phyloP scores from a whole-genome alignment of 305 asterid genomes.

The Rubia peregrina region DNA sequence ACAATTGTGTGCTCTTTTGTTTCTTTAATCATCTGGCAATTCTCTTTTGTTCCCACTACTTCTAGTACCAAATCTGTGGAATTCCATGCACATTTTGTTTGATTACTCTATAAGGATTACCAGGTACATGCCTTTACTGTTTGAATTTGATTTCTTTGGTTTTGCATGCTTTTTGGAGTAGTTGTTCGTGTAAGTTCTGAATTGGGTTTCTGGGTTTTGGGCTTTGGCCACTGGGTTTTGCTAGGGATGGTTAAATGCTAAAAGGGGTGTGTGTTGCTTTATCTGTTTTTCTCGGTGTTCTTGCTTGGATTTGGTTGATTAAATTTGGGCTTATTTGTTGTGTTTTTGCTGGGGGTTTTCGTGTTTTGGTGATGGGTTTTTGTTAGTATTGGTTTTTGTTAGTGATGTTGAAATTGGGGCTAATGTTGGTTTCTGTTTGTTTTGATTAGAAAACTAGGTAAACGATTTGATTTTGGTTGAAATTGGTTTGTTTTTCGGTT shows the following conservation, averaged over 20 bases:
- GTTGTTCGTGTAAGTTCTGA: not conserved
- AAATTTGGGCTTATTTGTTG: constrained; percentile 10
- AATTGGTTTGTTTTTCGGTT: too few species aligned
- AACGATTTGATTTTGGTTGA: too few species aligned
- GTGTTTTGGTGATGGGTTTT: not conserved
- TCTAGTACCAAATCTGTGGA: not conserved
- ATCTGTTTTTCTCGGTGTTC: not conserved
- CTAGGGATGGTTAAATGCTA: not conserved
- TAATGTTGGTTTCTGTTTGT: too few species aligned
- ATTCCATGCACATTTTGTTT: not conserved
- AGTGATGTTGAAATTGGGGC: too few species aligned
- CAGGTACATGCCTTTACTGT: not conserved
- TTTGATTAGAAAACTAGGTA: too few species aligned
- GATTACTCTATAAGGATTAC: not conserved
- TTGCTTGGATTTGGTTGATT: not conserved
- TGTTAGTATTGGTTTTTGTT: not conserved
- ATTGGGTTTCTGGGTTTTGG: not conserved
- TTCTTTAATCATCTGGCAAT: not conserved
- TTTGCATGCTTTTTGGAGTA: not conserved
- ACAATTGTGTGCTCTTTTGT: constrained; percentile 15
- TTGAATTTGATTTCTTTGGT: not conserved
- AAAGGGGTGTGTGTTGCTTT: not conserved
- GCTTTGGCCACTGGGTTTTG: constrained; percentile 5
- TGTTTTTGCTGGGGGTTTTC: not conserved
- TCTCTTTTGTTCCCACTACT: not conserved